Conservation (phyloP, 1,139 yeast species). For the Meyerozyma athensensis region DNA sequence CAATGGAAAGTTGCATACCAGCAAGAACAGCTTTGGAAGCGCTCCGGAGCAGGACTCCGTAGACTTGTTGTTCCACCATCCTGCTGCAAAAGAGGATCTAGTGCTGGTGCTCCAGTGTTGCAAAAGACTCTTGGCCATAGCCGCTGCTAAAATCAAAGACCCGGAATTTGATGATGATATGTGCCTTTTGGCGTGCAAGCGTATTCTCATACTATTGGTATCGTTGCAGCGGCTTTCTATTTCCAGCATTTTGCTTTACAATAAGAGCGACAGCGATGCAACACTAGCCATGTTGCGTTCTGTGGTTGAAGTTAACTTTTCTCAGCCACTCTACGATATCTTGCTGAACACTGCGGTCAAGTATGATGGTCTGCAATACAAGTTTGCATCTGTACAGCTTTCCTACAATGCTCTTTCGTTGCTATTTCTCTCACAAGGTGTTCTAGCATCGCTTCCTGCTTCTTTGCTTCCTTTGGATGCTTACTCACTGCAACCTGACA, state of each 20-base stretch:
- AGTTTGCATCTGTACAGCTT: conserved; percentile 15
- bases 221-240: not conserved
- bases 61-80: not conserved
- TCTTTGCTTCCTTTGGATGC: conserved; percentile 18
- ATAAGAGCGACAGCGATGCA: not conserved
- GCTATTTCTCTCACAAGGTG: conserved; percentile 22
- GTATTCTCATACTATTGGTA: not conserved
- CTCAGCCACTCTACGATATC: conserved; percentile 19
- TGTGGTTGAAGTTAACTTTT: conserved; percentile 22
- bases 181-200: not conserved
- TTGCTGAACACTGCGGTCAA: conserved; percentile 19
- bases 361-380: conserved; percentile 5
- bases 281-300: not conserved
- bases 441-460: conserved; percentile 22
- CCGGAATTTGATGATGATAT: not conserved
- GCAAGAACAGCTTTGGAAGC: conserved; percentile 1
- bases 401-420: conserved; percentile 27
- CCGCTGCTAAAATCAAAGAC: not conserved
- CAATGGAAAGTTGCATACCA: not conserved
- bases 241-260: not conserved
- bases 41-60: conserved; percentile 1
- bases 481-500: conserved; percentile 22
- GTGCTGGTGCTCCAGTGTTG: too few species aligned
- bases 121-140: not conserved
- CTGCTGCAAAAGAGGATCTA: not conserved